A percentile compares a stretch with the other conserved stretches of the same genome.
Conservation (phyloP, 495 filamentous ascomycete genomes). For the Daldinia loculata region DNA sequence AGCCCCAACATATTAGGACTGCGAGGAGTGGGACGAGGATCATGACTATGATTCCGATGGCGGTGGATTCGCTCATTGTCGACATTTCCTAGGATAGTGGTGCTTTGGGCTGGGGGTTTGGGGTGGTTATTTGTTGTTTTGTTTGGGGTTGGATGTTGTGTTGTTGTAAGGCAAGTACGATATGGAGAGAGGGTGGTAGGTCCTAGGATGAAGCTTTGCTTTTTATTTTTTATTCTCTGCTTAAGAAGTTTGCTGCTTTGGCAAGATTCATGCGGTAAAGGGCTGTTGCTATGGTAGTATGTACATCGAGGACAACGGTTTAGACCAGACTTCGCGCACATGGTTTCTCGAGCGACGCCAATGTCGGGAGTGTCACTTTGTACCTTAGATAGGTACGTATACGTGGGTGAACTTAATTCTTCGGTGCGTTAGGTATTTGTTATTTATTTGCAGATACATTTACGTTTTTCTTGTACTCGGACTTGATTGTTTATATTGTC, state of each 20-base stretch:
- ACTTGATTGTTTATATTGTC: too few species aligned
- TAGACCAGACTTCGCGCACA: neutral
- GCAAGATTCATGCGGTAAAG: neutral
- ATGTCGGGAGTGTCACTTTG: neutral
- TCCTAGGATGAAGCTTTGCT: neutral
- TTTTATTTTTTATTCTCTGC: neutral
- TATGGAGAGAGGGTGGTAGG: too few species aligned
- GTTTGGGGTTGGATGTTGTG: neutral
- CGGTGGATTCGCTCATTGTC: neutral
- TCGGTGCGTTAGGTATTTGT: neutral
- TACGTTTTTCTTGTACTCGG: too few species aligned
- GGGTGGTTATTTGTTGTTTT: neutral
- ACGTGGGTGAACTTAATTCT: neutral
- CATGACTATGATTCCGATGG: constrained; percentile 25
- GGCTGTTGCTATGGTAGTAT: neutral
- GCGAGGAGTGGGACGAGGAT: neutral
- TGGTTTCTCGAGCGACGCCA: neutral
- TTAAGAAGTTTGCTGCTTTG: neutral
- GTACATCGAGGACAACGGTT: neutral
- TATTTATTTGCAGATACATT: too few species aligned
- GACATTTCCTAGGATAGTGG: neutral
- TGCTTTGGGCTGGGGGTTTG: neutral
- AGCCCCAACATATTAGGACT: neutral
- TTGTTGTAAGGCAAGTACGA: neutral
- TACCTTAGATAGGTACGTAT: neutral